phyloP scores from a whole-genome alignment of 2,329 filamentous ascomycete species.

The Aspergillaceae sp. region DNA sequence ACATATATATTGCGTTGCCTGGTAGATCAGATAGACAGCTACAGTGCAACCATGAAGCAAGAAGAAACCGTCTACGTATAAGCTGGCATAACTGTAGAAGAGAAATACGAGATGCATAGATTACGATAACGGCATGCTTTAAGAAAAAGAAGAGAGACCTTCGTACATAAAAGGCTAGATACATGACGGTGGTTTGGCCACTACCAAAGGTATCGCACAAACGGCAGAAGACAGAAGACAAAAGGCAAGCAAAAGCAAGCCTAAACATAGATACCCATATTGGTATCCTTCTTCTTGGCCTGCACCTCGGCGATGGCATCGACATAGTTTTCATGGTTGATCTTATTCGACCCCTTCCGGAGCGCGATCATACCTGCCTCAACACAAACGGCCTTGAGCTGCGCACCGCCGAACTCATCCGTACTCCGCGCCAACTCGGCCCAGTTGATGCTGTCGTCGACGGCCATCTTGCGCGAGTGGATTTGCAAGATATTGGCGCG shows the following conservation, averaged over 20 bases:
- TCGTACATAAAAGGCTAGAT: too few species aligned
- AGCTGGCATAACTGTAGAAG: too few species aligned
- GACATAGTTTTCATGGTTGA: conserved; percentile 96
- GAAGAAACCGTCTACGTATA: too few species aligned
- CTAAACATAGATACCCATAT: conserved; percentile 39
- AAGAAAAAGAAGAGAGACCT: too few species aligned
- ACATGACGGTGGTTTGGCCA: too few species aligned
- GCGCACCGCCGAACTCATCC: conserved; percentile 95
- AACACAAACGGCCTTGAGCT: conserved; percentile 96
- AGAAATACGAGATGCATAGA: too few species aligned
- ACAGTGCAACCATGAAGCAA: too few species aligned
- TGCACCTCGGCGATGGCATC: conserved; percentile 94
- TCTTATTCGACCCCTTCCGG: conserved; percentile 88
- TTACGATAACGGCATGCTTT: too few species aligned
- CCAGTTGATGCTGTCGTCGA: conserved; percentile 92
- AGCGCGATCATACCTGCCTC: conserved; percentile 99
- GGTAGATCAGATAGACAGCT: too few species aligned
- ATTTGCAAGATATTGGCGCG: conserved; percentile 95
- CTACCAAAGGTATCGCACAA: too few species aligned
- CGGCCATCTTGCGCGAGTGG: conserved; percentile 96
- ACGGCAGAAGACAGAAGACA: background rate
- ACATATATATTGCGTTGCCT: too few species aligned
- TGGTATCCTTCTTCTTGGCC: conserved; percentile 77
- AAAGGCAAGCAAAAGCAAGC: background rate
- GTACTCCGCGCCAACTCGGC: conserved; percentile 89